These are phyloP conservation scores for Diutina pseudorugosa DNA, from an alignment of 1,139 yeast species.

Conservation along the genomic window DNA sequence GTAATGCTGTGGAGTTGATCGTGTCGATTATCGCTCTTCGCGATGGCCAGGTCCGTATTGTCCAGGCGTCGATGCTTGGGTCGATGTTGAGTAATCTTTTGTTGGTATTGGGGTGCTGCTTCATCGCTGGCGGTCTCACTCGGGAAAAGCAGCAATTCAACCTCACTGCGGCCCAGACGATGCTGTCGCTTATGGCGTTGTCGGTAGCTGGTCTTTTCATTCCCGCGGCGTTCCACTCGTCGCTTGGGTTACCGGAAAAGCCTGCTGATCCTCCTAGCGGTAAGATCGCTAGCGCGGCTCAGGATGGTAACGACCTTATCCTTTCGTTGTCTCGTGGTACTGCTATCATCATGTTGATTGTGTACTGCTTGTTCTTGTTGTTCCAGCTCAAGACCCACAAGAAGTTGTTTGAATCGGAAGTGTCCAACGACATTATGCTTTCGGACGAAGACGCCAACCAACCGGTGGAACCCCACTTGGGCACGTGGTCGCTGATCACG, in stretches of 20 bases:
- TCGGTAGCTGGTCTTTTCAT: conserved; percentile 80
- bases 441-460: conserved; percentile 19
- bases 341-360: conserved; percentile 61
- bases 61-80: conserved; percentile 95
- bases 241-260: conserved; percentile 40
- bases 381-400: conserved; percentile 89
- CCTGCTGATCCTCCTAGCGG: conserved; percentile 23
- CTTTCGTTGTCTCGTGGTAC: conserved; percentile 79
- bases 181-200: conserved; percentile 86
- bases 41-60: conserved; percentile 83
- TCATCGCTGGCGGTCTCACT: conserved; percentile 83
- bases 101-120: conserved; percentile 91
- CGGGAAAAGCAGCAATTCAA: conserved; percentile 81
- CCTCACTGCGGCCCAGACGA: conserved; percentile 94
- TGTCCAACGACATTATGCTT: conserved; percentile 20
- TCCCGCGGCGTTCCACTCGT: conserved; percentile 93
- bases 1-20: conserved; percentile 91
- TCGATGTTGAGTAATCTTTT: conserved; percentile 78
- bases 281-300: conserved; percentile 16
- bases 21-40: conserved; percentile 82
- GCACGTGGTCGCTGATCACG: conserved; percentile 27
- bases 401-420: conserved; percentile 33
- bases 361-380: conserved; percentile 65
- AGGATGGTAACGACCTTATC: conserved; percentile 36
- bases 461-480: conserved; percentile 18